Evolutionary conservation across 305 asterid genomes (phyloP).

Genomic region (Rubia peregrina): DNA sequence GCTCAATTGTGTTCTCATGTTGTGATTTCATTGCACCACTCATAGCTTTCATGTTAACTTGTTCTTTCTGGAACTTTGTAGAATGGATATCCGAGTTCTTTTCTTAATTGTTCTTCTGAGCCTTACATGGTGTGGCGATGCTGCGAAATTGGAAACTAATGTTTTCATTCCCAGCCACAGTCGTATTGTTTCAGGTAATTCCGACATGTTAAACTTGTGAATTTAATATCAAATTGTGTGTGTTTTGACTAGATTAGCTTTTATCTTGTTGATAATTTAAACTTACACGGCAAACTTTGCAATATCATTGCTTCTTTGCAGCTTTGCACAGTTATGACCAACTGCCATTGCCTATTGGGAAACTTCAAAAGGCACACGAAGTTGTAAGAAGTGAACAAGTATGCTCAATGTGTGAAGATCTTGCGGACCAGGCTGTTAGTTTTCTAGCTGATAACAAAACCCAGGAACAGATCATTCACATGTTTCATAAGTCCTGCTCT

Average conservation of each 20-base stretch:
- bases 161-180: slow-evolving; percentile 12
- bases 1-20: background rate
- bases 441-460: slow-evolving; percentile 66
- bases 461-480: slow-evolving; percentile 45
- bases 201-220: background rate
- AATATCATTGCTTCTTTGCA: slow-evolving; percentile 23
- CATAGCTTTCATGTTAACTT: background rate
- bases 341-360: slow-evolving; percentile 23
- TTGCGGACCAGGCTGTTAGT: slow-evolving; percentile 51
- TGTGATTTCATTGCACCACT: background rate
- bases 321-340: slow-evolving; percentile 34
- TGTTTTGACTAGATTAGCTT: background rate
- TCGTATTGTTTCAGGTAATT: slow-evolving; percentile 25
- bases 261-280: background rate
- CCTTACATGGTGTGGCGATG: slow-evolving; percentile 22
- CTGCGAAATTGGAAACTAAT: slow-evolving; percentile 26
- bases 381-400: slow-evolving; percentile 35
- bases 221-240: background rate
- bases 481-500: slow-evolving; percentile 73
- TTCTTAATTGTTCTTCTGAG: slow-evolving; percentile 22
- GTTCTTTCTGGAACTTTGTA: slow-evolving; percentile 17
- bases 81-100: slow-evolving; percentile 34
- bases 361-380: slow-evolving; percentile 32
- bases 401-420: slow-evolving; percentile 65
- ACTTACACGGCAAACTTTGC: background rate